Percentiles rank a stretch among this genome's conserved stretches.
Evolutionary conservation across 257 asterid species (phyloP).

Genomic region (Solanum neorickii): DNA sequence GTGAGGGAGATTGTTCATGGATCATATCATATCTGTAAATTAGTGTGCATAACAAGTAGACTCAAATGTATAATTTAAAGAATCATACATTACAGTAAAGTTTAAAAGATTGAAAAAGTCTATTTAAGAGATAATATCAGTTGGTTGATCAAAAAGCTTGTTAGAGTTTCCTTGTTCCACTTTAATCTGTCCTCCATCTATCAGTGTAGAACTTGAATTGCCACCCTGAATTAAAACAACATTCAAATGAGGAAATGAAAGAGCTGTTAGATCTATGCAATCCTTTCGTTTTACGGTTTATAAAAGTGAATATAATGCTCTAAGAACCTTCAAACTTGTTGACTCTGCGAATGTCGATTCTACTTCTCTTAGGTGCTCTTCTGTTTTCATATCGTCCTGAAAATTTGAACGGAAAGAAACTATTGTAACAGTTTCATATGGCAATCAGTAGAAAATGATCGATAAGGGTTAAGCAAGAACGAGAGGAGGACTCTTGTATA

Average conservation of each 20-base stretch:
- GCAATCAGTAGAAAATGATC: not conserved
- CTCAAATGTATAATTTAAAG: not conserved
- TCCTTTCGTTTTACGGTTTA: not conserved
- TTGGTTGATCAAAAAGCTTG: conserved; percentile 20
- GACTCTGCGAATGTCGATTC: conserved; percentile 7
- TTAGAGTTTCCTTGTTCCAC: conserved; percentile 18
- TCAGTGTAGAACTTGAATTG: conserved; percentile 4
- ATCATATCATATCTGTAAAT: not conserved
- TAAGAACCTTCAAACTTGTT: conserved; percentile 16
- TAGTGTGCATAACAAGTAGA: not conserved
- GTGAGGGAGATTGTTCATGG: not conserved
- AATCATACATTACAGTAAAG: not conserved
- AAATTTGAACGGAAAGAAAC: not conserved
- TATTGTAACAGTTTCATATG: not conserved
- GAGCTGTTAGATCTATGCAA: not conserved
- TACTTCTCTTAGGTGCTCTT: conserved; percentile 9
- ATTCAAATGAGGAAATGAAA: not conserved
- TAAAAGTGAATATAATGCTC: not conserved
- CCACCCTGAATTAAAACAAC: conserved; percentile 12
- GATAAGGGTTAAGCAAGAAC: not conserved
- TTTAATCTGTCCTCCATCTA: conserved; percentile 14
- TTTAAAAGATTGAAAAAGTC: not conserved
- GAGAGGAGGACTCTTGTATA: not conserved
- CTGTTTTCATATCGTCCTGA: conserved; percentile 28
- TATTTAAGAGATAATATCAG: conserved; percentile 1